phyloP scores from a whole-genome alignment of 2,329 filamentous ascomycete genomes.

The Pseudogymnoascus sp. region DNA sequence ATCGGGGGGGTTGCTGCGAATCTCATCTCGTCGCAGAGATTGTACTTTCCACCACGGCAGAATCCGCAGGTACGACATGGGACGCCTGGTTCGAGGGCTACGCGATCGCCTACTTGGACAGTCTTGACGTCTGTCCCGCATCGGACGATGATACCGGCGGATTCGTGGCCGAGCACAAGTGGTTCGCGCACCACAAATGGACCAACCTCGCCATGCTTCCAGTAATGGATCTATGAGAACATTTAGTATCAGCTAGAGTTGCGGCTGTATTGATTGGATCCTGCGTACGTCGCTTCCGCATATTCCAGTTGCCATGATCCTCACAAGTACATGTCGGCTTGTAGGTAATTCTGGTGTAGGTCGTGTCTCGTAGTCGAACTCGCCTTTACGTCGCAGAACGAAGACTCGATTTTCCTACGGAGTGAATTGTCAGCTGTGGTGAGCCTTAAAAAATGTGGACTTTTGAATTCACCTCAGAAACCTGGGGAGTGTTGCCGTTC shows the following conservation, averaged over 20 bases:
- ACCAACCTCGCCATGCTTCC: slow-evolving; percentile 38
- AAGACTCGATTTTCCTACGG: neutral
- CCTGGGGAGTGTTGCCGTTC: neutral
- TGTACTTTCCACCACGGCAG: slow-evolving; percentile 33
- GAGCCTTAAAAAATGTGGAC: neutral
- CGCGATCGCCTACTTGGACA: slow-evolving; percentile 35
- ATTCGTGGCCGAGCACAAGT: slow-evolving; percentile 40
- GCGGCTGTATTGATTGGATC: neutral
- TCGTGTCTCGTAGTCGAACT: slow-evolving; percentile 10
- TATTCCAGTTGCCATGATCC: slow-evolving; percentile 41
- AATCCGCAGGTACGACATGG: slow-evolving; percentile 33
- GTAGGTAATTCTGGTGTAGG: slow-evolving; percentile 4
- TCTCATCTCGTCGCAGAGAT: slow-evolving; percentile 32
- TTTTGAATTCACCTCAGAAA: neutral
- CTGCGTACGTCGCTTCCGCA: slow-evolving; percentile 52
- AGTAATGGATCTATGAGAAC: slow-evolving; percentile 19
- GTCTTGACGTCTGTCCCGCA: slow-evolving; percentile 34
- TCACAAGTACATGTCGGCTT: slow-evolving; percentile 7
- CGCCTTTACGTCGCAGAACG: slow-evolving; percentile 6
- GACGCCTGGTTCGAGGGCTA: slow-evolving; percentile 41
- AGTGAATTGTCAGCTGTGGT: neutral
- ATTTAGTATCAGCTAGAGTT: neutral
- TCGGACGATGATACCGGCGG: slow-evolving; percentile 34
- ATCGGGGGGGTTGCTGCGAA: slow-evolving; percentile 34
- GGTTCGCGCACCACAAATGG: slow-evolving; percentile 37